Conservation (phyloP, 179 eudicot species). For the Actinidia chinensis region DNA sequence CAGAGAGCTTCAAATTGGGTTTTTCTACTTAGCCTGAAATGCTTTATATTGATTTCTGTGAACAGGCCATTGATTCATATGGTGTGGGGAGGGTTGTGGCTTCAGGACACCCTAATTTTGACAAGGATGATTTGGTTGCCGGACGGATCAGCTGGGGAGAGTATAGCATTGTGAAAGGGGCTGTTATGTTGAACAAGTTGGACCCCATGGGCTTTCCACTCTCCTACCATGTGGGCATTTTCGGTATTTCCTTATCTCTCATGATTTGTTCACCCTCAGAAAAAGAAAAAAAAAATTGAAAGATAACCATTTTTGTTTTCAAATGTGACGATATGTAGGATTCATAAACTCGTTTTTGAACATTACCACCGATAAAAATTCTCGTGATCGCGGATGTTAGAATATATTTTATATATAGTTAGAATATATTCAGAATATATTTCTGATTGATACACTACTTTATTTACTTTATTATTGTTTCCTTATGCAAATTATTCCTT, state of each 20-base stretch:
- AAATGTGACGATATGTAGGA: too few relatives aligned
- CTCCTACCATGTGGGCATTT: conserved; percentile 52
- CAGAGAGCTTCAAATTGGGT: neutral
- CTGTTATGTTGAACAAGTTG: conserved; percentile 32
- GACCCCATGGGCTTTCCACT: conserved; percentile 46
- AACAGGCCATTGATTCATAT: conserved; percentile 43
- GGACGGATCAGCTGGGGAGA: conserved; percentile 56
- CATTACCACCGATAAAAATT: too few relatives aligned
- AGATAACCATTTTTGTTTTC: too few relatives aligned
- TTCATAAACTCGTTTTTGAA: too few relatives aligned
- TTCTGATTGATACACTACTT: too few relatives aligned
- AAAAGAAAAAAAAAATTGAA: too few relatives aligned
- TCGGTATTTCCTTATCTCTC: conserved; percentile 32
- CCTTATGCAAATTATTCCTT: too few relatives aligned
- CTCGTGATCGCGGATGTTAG: too few relatives aligned
- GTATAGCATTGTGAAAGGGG: conserved; percentile 35
- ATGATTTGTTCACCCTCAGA: neutral
- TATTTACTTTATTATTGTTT: too few relatives aligned
- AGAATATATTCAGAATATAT: too few relatives aligned
- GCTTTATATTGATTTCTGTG: neutral
- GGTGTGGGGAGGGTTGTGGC: conserved; percentile 63
- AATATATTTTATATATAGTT: too few relatives aligned
- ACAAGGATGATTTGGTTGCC: conserved; percentile 44
- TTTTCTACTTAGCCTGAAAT: neutral
- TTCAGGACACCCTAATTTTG: conserved; percentile 41